Evolutionary conservation across 2,329 filamentous ascomycete species (phyloP), one percentile per base, ranked within the genome.

Genomic region (Alternaria gaisen): DNA sequence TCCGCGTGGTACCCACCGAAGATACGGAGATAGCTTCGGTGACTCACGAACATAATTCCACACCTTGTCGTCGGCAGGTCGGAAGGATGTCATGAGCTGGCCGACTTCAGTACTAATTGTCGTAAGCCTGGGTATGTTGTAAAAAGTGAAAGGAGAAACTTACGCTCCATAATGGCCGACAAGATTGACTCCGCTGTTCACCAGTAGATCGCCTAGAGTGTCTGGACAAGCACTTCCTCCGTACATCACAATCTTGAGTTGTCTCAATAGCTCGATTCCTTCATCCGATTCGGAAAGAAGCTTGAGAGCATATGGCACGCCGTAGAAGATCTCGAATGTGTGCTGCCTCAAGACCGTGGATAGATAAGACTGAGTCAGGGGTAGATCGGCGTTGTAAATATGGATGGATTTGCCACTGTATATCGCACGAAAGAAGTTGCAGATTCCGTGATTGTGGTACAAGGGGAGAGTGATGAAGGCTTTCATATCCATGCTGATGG

Each of bases 271-370:
- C 1, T 77, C 69, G n/a, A 88, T 80, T 0, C 88, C 88, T 24
- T 84, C 81, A 0, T 84, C 77, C 0, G 83, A 83, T 71, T 91
- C 89, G 0, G 84, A 83, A 3, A 91, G 80, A 0, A 91, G 76
- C 68, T 90, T 90, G 14, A 91, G 75, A 0, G 86, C 84, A 65
- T 90, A 91, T 0, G 89, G 88, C 0, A 91, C 88, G 2, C 82
- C 83, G 57, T 89, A 85, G 46, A 90, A 85, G n/a, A 86, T 85
- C 61, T 89, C 82, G 3, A 83, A 81, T 4, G 80, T 47, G 50
- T 70, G 64, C 22, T 66, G 53, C 4, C 59, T 54, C 12, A 73
- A 40, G 5, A 70, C 69, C 1, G 50, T 63, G 14, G 62, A 65
- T 4, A 72, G 51, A 41, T 68, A 58, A 16, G 51, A 52, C 51